Evolutionary conservation across 192 early-diverging fungal species (phyloP), one percentile per base, ranked within the genome.

Genomic region (Podila horticola): DNA sequence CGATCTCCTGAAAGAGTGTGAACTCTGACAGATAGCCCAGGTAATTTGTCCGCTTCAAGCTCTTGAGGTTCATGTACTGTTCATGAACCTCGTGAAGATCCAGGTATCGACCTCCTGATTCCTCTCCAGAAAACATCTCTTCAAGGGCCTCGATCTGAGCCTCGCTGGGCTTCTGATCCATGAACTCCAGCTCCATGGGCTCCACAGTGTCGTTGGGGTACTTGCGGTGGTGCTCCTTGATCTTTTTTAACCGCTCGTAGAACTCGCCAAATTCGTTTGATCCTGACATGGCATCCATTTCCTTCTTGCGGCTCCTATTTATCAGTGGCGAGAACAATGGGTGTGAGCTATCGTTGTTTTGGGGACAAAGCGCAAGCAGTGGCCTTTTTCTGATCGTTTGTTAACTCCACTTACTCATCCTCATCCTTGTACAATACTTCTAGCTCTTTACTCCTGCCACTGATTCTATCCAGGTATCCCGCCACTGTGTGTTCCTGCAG

Each of bases 101-200:
- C 79, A 99, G 82, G 65, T 94, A 95, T 50, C 90, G 87, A 55
- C 97, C 96, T 41, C 89, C 65, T 4, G 86, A 82, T 82, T 99
- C 97, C 84, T 99, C 97, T 24, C 95, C 97, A n/a, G 94, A 94
- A 79, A 97, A 98, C 79, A 94, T 85, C 12, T 88, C 92, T 59
- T 99, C 96, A 38, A 98, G 65, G 22, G 90, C 93, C 75, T 74
- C 69, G 22, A 70, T 60, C 71, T 68, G 74, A 38, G 62, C 83
- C 69, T 70, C 71, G 69, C 71, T 85, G 57, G 79, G 86, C 63
- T 86, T 61, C 29, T 91, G 87, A 70, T 87, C 84, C 34, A 90
- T 70, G 65, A 95, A 93, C 68, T 94, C 93, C 31, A 95, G 63
- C 67, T 99, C 96, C 66, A 95, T 89, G 28, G 94, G 92, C 20